Base-by-base conservation (phyloP, 805 yeast species). In the Isabelozyma gotoi region DNA sequence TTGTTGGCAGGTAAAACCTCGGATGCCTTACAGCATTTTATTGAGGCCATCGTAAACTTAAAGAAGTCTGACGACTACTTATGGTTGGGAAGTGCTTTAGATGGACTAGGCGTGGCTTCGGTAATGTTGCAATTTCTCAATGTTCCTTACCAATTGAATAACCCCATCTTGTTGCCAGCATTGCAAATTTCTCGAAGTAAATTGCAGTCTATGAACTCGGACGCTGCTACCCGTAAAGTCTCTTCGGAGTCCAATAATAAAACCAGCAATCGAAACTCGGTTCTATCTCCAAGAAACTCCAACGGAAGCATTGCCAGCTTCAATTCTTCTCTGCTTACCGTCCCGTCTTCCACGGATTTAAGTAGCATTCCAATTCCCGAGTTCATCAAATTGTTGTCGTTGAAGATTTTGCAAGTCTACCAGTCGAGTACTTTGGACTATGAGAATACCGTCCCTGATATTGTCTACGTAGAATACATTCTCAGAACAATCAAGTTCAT, bases 21-120 rank as follows among this genome's bases (percentile, higher is more conserved):
- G 12, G 87, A 82, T 44, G 95, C 97, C 0, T 59, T 91, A 42
- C 70, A 74, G 18, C 81, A 82, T 45, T 84, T 90, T 52, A 77
- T 83, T n/a, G 96, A 90, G 33, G 83, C 97, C 0, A 73, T 85
- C 1, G 55, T 68, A 2, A 65, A 76, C 18, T 64, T 89, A 42
- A 81, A 80, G 46, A 71, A 78, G 10, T 71, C 83, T 2, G 81
- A 81, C 40, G 99, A 94, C 59, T 77, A 78, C 53, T 67, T 94
- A 7, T 94, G 98, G 98, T 72, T 88, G 11, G 98, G 85, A 0
- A 84, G 92, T 20, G 81, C 96, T 0, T 59, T 92, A n/a, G 97
- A 90, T 52, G 88, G 91, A 0, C 67, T 90, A 8, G 85, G 85
- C 0, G 80, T 88, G 1, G 78, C 87, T 46, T 60, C 85, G 33